phyloP scores from a whole-genome alignment of 257 asterid genomes.

The Fraxinus anomala region DNA sequence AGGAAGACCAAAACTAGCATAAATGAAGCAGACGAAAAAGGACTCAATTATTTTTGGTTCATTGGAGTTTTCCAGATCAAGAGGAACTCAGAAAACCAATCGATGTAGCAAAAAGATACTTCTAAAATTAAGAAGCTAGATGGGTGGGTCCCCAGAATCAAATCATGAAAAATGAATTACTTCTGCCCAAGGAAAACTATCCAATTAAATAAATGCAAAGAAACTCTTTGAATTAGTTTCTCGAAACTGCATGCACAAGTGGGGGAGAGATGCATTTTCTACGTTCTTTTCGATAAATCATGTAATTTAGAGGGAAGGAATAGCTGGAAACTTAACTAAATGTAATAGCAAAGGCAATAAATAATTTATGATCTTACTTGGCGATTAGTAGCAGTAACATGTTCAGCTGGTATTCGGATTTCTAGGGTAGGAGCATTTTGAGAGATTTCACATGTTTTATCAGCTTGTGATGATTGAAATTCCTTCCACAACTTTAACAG shows the following conservation, averaged over 20 bases:
- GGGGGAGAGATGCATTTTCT: not conserved
- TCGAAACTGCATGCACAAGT: not conserved
- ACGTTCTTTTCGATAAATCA: not conserved
- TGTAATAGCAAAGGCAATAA: constrained; percentile 22
- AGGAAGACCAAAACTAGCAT: not conserved
- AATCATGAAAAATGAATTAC: not conserved
- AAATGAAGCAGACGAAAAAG: not conserved
- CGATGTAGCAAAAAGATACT: not conserved
- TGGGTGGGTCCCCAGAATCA: not conserved
- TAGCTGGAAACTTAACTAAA: constrained; percentile 6
- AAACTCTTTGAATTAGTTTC: not conserved
- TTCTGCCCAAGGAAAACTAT: not conserved
- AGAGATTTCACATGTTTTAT: constrained; percentile 59
- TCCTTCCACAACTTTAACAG: constrained; percentile 78
- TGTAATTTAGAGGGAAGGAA: not conserved
- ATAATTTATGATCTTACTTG: constrained; percentile 54
- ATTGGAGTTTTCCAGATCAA: not conserved
- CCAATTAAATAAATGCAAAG: not conserved
- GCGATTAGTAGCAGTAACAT: constrained; percentile 90
- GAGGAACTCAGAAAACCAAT: not conserved
- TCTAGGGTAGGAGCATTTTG: constrained; percentile 84
- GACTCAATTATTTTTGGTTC: not conserved
- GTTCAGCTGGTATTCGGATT: constrained; percentile 92
- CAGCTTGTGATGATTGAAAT: constrained; percentile 57
- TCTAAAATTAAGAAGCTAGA: not conserved